Conservation (phyloP, 495 filamentous ascomycete species). For the Neurospora sp. region DNA sequence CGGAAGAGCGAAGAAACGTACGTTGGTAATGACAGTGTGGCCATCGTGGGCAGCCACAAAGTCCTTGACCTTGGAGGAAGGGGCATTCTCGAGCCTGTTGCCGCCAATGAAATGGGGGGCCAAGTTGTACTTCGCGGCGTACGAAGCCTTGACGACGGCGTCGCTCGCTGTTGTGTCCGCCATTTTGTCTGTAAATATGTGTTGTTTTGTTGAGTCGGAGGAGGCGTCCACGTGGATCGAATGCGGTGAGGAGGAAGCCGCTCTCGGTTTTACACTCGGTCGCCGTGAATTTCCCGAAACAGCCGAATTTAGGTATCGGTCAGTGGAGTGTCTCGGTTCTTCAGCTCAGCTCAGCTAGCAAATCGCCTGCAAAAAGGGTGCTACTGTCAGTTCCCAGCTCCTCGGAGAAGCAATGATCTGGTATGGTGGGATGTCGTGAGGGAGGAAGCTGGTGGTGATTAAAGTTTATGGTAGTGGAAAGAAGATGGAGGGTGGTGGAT, state of each 20-base stretch:
- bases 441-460: neutral
- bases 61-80: slow-evolving; percentile 78
- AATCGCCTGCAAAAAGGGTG: neutral
- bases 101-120: slow-evolving; percentile 93
- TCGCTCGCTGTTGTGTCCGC: slow-evolving; percentile 38
- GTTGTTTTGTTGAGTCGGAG: neutral
- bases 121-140: slow-evolving; percentile 68
- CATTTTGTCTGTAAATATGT: slow-evolving; percentile 21
- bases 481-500: neutral
- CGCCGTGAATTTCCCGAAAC: neutral
- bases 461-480: neutral
- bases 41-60: slow-evolving; percentile 84
- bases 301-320: neutral
- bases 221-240: neutral
- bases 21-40: slow-evolving; percentile 95
- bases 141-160: slow-evolving; percentile 38
- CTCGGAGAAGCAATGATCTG: neutral
- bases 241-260: slow-evolving; percentile 1
- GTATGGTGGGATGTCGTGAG: neutral
- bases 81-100: slow-evolving; percentile 70
- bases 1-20: slow-evolving; percentile 34
- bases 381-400: neutral
- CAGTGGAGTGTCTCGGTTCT: neutral
- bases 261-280: neutral
- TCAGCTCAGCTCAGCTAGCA: neutral